Base-by-base conservation (phyloP, 306 rosid species). In the Pueraria montana region DNA sequence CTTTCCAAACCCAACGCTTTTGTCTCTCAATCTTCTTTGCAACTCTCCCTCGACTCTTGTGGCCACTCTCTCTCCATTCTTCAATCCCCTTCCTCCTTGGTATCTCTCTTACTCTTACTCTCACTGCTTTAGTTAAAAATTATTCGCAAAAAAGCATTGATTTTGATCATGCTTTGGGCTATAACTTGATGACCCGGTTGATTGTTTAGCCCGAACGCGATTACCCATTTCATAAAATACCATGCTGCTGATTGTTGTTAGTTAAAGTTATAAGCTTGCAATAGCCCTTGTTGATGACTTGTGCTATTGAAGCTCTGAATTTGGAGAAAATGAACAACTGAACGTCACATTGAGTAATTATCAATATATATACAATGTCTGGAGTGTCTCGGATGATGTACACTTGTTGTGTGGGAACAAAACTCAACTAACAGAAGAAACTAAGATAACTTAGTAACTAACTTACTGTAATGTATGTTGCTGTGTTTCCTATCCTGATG, bases 31-130 rank as follows among this genome's bases (percentile, higher is more conserved):
- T 81, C 97, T 83, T 90, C 95, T 59, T 88, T 92, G 78, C 85
- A 82, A 27, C 94, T 92, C 55, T 40, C 80, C 27, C 88, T 94
- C 27, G 95, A 92, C 66, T 84, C 94, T 32, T 94, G 98, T 36
- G 98, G 98, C 72, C 95, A 88, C 52, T 82, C 97, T 81, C 95
- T 94, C 90, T 86, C 94, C 72, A 89, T 94, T 86, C 83, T 88
- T 59, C 98, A 94, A 83, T 90, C 98, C 78, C 98, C 98, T 91
- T 94, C 97, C 62, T 90, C 97, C 53, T 74, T 93, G 93, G 95
- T 89, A 89, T 21, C 9, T 32, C 32, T 21, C 73, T 42, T n/a
- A n/a, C n/a, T n/a, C n/a, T n/a, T n/a, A n/a, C 9, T 11, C 23
- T 43, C 21, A n/a, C 9, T 24, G 65, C 36, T 23, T 62, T 26